These are phyloP conservation scores for Tinospora cordifolia DNA, from an alignment of 164 flowering plant genomes.

Conservation along the genomic window DNA sequence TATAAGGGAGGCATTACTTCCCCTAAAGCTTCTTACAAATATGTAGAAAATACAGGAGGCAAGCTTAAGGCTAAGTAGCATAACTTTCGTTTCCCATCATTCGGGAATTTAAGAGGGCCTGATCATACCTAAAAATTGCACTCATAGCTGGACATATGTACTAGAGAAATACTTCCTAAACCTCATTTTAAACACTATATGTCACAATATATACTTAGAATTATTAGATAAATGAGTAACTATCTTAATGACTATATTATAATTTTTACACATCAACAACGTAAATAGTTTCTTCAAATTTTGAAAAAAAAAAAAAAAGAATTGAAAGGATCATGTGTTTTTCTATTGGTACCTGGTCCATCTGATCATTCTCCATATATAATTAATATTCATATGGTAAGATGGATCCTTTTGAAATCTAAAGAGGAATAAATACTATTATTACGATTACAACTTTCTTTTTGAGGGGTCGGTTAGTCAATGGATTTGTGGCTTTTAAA, in stretches of 20 bases:
- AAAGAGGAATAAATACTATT: neutral
- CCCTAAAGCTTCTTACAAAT: too few relatives aligned
- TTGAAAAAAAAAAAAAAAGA: too few relatives aligned
- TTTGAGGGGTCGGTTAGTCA: neutral
- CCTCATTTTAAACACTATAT: too few relatives aligned
- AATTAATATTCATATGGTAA: neutral
- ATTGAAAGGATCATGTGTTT: too few relatives aligned
- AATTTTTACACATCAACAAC: too few relatives aligned
- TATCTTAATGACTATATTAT: too few relatives aligned
- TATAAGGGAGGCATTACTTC: slow-evolving; percentile 4
- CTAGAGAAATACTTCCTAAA: neutral
- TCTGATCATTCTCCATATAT: neutral
- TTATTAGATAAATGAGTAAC: too few relatives aligned
- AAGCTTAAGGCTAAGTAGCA: too few relatives aligned
- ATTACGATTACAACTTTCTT: neutral
- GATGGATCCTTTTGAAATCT: neutral
- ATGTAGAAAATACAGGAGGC: too few relatives aligned
- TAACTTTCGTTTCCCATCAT: neutral
- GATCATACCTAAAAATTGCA: slow-evolving; percentile 11
- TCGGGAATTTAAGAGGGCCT: slow-evolving; percentile 15
- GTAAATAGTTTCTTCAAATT: too few relatives aligned
- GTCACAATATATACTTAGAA: too few relatives aligned
- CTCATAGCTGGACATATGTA: too few relatives aligned
- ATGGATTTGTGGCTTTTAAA: neutral
- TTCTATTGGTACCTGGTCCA: neutral